Percentiles rank a stretch among this genome's conserved stretches.
Conservation (phyloP, 176 grass and related monocot species). For the Rhynchospora tenuis region DNA sequence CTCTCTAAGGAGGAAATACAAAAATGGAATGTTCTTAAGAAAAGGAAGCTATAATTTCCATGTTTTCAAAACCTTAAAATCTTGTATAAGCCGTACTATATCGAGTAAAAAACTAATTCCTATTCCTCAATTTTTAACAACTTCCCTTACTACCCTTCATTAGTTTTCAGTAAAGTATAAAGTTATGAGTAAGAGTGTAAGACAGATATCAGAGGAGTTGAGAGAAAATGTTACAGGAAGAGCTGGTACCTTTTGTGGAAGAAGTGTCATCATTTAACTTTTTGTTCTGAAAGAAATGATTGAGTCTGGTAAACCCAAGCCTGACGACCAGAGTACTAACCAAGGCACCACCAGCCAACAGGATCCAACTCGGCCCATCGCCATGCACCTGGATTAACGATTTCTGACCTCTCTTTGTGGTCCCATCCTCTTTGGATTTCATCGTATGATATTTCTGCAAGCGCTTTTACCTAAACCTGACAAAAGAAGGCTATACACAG, state of each 20-base stretch:
- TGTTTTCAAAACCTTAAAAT: neutral
- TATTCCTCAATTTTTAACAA: neutral
- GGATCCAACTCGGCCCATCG: constrained; percentile 38
- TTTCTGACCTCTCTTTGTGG: constrained; percentile 10
- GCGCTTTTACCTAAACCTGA: constrained; percentile 15
- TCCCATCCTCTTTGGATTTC: constrained; percentile 32
- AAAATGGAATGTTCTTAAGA: neutral
- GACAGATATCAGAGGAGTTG: neutral
- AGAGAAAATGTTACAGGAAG: neutral
- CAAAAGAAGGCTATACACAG: neutral
- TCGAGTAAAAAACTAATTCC: too few relatives aligned
- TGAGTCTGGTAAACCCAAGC: constrained; percentile 30
- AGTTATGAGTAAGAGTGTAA: neutral
- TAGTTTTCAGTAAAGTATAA: neutral
- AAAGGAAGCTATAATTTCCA: neutral
- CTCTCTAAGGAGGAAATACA: constrained; percentile 19
- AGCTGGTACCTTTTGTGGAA: constrained; percentile 8
- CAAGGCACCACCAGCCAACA: constrained; percentile 36
- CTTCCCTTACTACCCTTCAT: neutral
- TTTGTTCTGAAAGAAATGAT: constrained; percentile 21
- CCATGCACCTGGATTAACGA: constrained; percentile 11
- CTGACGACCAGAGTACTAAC: constrained; percentile 35
- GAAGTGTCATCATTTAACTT: constrained; percentile 10
- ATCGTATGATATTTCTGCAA: constrained; percentile 7
- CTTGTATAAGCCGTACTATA: neutral